phyloP scores from a whole-genome alignment of 441 rosid species.

The Pelargonium exstipulatum region DNA sequence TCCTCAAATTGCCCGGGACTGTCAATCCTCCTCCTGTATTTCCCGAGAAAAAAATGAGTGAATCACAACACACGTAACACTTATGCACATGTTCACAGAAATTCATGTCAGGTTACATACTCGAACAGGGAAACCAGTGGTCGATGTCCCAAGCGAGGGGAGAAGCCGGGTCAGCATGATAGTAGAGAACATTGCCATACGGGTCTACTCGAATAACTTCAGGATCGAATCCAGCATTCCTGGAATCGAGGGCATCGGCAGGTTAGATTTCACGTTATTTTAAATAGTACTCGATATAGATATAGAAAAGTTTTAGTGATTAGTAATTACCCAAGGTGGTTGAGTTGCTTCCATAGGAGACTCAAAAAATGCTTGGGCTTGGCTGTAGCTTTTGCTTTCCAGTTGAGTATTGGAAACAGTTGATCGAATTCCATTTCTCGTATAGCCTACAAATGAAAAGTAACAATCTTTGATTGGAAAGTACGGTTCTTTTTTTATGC shows the following conservation, averaged over 20 bases:
- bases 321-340: slow-evolving; percentile 60
- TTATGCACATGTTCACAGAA: slow-evolving; percentile 5
- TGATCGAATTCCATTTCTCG: slow-evolving; percentile 47
- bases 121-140: slow-evolving; percentile 94
- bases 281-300: background rate
- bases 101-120: slow-evolving; percentile 31
- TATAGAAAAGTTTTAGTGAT: background rate
- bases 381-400: slow-evolving; percentile 56
- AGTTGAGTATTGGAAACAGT: slow-evolving; percentile 63
- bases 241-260: slow-evolving; percentile 22
- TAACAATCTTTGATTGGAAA: too few species aligned
- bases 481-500: too few species aligned
- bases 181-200: slow-evolving; percentile 79
- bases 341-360: slow-evolving; percentile 83
- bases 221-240: slow-evolving; percentile 98
- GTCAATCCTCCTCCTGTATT: slow-evolving; percentile 84
- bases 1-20: slow-evolving; percentile 75
- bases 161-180: slow-evolving; percentile 86
- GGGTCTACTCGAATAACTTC: slow-evolving; percentile 73
- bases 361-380: slow-evolving; percentile 61
- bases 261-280: slow-evolving; percentile 2
- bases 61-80: background rate
- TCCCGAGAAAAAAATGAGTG: background rate
- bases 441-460: slow-evolving; percentile 29
- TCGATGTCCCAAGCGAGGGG: slow-evolving; percentile 95